Evolutionary conservation across 2,329 filamentous ascomycete genomes (phyloP).

Genomic region (Lachnellula occidentalis): DNA sequence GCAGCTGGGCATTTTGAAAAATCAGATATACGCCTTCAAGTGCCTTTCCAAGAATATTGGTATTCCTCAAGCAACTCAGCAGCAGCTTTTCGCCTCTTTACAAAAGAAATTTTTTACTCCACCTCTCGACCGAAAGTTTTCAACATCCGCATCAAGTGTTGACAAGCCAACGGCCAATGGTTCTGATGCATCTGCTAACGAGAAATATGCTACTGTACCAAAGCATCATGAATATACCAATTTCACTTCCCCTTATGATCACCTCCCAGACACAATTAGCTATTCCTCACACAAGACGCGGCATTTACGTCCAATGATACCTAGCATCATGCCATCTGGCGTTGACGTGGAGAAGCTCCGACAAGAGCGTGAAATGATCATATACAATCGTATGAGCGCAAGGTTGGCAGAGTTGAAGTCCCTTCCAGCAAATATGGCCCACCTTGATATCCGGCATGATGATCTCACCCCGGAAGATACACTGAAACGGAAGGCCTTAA

Average conservation of each 20-base stretch:
- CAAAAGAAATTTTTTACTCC: conserved; percentile 49
- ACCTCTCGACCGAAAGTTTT: conserved; percentile 14
- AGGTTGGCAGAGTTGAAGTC: conserved; percentile 80
- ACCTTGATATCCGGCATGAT: conserved; percentile 73
- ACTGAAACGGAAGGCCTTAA: conserved; percentile 82
- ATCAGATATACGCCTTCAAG: conserved; percentile 90
- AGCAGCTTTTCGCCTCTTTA: conserved; percentile 73
- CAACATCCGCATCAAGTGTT: conserved; percentile 21
- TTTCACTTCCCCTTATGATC: conserved; percentile 66
- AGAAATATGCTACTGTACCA: conserved; percentile 25
- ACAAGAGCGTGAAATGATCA: conserved; percentile 78
- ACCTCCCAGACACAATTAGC: conserved; percentile 50
- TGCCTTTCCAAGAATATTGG: conserved; percentile 81
- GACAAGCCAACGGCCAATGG: conserved; percentile 36
- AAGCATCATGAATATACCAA: conserved; percentile 48
- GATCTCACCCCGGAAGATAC: conserved; percentile 70
- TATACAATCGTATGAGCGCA: conserved; percentile 85
- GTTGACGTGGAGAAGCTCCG: conserved; percentile 81
- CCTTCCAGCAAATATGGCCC: conserved; percentile 77
- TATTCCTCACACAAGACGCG: conserved; percentile 75
- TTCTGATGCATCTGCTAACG: conserved; percentile 28
- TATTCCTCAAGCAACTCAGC: conserved; percentile 72
- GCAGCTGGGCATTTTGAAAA: conserved; percentile 71
- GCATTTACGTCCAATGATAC: conserved; percentile 72
- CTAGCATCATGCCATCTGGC: conserved; percentile 82